Evolutionary conservation across 371 early-diverging fungal species (phyloP), one percentile per base, ranked within the genome.

Genomic region (Syncephalastrum monosporum): DNA sequence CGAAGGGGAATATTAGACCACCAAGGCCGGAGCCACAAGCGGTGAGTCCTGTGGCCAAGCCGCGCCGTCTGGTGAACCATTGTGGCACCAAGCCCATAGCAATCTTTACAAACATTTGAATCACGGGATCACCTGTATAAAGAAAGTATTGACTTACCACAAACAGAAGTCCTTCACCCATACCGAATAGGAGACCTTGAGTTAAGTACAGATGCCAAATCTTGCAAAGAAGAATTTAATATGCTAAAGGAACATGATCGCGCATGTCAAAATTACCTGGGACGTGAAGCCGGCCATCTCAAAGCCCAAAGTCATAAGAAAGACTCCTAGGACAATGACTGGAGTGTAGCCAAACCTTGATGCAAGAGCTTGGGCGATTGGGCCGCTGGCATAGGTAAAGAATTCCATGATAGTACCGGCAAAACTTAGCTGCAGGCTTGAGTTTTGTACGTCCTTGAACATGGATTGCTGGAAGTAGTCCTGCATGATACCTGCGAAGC

Each of bases 21-120:
- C 91, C 91, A 41, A 88, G 60, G 5, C 91, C 89, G 6, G 82
- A 73, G 4, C 92, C 92, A 53, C 84, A 68, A 47, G 84, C 81
- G 19, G 87, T 82, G 14, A 91, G 68, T 8, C 90, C 93, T 0
- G 83, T 76, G 10, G 88, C 91, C 42, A 91, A 49, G 0, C 87
- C 85, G 5, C 89, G 80, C 25, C 67, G 59, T 33, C 74, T 72
- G 21, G 53, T 53, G 61, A 91, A 91, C 89, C 89, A 91, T 55
- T 90, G 89, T 0, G 87, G 59, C 1, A 86, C 82, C 7, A 84
- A 63, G 13, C 73, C 50, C 48, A 82, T 59, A 24, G 53, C 60
- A 25, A 62, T 53, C 68, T 62, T 29, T 21, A 43, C 42, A 19
- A 15, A 38, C 38, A n/a, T 16, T 33, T 53, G 17, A 59, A 23